Conservation (phyloP, 129 eudicot species). For the Lactuca sativa region DNA sequence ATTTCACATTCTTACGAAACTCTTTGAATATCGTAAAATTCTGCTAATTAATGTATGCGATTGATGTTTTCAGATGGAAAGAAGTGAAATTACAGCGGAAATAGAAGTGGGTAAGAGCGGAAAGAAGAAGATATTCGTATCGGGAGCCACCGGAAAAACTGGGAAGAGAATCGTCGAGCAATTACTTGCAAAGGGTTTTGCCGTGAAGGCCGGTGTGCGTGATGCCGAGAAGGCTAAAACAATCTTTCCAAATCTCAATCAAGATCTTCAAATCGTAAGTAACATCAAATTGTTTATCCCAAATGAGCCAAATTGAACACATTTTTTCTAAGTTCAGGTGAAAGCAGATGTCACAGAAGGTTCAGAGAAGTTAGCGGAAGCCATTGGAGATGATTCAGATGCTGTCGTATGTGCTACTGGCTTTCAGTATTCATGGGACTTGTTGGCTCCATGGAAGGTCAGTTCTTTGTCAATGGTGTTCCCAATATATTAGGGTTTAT, state of each 20-base stretch:
- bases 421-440: slow-evolving; percentile 78
- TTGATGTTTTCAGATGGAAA: slow-evolving; percentile 48
- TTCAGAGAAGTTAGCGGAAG: slow-evolving; percentile 64
- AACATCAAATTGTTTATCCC: neutral
- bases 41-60: neutral
- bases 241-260: slow-evolving; percentile 43
- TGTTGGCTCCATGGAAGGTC: slow-evolving; percentile 95
- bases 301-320: neutral
- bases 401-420: slow-evolving; percentile 97
- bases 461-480: neutral
- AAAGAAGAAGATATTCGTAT: slow-evolving; percentile 80
- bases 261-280: slow-evolving; percentile 75
- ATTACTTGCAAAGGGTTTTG: slow-evolving; percentile 85
- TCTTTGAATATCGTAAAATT: neutral
- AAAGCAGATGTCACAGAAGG: slow-evolving; percentile 92
- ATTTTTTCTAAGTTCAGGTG: slow-evolving; percentile 43
- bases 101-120: neutral
- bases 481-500: too few relatives aligned
- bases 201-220: slow-evolving; percentile 93
- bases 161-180: slow-evolving; percentile 96
- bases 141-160: slow-evolving; percentile 92
- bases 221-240: slow-evolving; percentile 72
- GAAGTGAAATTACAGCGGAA: slow-evolving; percentile 54
- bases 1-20: neutral
- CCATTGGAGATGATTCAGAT: slow-evolving; percentile 79